Conservation (phyloP, 2,329 filamentous ascomycete species). For the Sclerotinia nivalis region DNA sequence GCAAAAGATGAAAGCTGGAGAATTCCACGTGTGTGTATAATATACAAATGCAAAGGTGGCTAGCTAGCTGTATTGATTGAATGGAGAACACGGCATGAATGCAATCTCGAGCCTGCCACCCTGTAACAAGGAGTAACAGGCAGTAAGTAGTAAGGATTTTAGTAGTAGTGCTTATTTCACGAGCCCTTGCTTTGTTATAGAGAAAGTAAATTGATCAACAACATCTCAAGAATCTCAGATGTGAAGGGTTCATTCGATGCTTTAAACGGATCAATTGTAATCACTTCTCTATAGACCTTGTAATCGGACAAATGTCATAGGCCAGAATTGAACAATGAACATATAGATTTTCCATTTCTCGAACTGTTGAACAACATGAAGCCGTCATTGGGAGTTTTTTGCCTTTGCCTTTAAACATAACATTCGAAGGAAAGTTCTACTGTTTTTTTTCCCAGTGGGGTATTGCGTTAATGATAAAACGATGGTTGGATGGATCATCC, state of each 20-base stretch:
- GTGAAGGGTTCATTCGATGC: neutral
- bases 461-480: slow-evolving; percentile 1
- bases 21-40: slow-evolving; percentile 9
- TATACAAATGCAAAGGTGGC: neutral
- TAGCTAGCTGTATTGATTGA: neutral
- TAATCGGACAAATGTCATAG: neutral
- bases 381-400: neutral
- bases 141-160: too few relatives aligned
- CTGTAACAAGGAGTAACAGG: neutral
- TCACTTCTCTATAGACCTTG: neutral
- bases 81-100: neutral
- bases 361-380: neutral
- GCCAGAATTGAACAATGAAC: neutral
- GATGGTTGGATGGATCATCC: slow-evolving; percentile 4
- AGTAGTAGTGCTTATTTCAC: neutral
- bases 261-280: neutral
- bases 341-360: too few relatives aligned
- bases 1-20: slow-evolving; percentile 3
- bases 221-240: neutral
- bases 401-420: neutral
- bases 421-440: neutral
- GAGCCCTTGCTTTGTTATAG: neutral
- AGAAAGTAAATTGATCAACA: neutral
- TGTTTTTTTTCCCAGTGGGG: neutral
- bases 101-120: too few relatives aligned